Evolutionary conservation across 148 eudicot genomes (phyloP), one percentile per base, ranked within the genome.

Genomic region (Heliamphora exappendiculata): DNA sequence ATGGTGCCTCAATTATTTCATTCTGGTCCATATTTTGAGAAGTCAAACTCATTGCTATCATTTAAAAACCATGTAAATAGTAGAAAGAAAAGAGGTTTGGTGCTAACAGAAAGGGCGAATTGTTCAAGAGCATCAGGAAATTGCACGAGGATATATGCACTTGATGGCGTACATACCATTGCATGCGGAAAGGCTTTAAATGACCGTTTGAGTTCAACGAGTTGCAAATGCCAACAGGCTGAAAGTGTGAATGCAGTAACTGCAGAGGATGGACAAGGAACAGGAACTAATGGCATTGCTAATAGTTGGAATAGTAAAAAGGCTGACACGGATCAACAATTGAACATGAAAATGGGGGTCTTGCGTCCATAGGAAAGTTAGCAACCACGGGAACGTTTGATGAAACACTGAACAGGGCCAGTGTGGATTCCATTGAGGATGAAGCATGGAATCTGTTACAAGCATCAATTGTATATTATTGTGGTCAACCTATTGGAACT

Each of bases 401-500:
- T 14, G 72, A 73, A 74, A 76, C 68, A 22, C 72, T 71, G 26
- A 50, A 63, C 31, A 82, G 76, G 78, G 71, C 31, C 59, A 74
- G 82, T 37, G 75, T 79, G 0, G 75, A 82, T 79, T 85, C 94
- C 22, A 55, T 86, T 39, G 97, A 92, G 81, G 97, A 92, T 47
- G 97, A 92, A 75, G 97, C 97, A 9, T 92, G 97, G 93, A 82
- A 82, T 77, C 63, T 92, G 3, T 81, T 92, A 68, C 84, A 81
- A 14, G 94, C 89, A 67, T 86, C 94, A 1, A 76, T 90, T 44
- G 97, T 92, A 11, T 28, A 88, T 78, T 92, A 92, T 79, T 88
- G 91, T 86, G 89, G 89, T 41, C 81, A 76, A 72, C 94, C 97
- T 33, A 86, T 92, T 79, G 97, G 94, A 75, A 92, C 97, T 0